Percentiles rank a stretch among this genome's conserved stretches.
These are phyloP conservation scores for Pelargonium myrrhifolium DNA, from an alignment of 441 rosid species.

Conservation along the genomic window DNA sequence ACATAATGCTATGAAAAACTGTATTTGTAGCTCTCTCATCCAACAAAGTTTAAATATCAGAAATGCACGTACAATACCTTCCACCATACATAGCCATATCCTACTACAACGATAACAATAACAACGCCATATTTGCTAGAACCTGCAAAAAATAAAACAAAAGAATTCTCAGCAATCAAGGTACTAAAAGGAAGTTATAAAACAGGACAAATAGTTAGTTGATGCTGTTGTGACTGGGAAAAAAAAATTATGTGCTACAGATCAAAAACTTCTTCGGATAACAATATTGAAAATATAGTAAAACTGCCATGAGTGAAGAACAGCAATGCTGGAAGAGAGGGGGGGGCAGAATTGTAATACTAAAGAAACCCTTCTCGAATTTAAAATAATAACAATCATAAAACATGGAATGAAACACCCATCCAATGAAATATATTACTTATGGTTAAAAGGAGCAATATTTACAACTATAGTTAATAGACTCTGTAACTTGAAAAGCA, in stretches of 20 bases:
- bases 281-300: no score
- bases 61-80: slow-evolving; percentile 42
- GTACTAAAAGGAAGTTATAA: background rate
- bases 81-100: slow-evolving; percentile 97
- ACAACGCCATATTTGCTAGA: slow-evolving; percentile 51
- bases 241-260: no score
- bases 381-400: no score
- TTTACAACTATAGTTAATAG: background rate
- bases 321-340: no score
- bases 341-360: no score
- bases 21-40: background rate
- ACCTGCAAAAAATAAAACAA: slow-evolving; percentile 42
- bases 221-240: no score
- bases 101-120: slow-evolving; percentile 56
- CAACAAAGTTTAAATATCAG: background rate
- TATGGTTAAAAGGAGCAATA: slow-evolving; percentile 1
- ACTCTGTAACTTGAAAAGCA: background rate
- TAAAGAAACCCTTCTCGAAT: no score
- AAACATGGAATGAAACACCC: background rate
- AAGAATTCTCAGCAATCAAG: background rate
- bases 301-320: no score
- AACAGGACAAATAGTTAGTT: no score
- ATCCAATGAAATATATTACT: background rate
- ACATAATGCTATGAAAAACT: background rate
- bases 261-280: no score